A percentile compares a stretch with the other conserved stretches of the same genome.
Evolutionary conservation across 306 rosid genomes (phyloP).

Genomic region (Prunus salicina): DNA sequence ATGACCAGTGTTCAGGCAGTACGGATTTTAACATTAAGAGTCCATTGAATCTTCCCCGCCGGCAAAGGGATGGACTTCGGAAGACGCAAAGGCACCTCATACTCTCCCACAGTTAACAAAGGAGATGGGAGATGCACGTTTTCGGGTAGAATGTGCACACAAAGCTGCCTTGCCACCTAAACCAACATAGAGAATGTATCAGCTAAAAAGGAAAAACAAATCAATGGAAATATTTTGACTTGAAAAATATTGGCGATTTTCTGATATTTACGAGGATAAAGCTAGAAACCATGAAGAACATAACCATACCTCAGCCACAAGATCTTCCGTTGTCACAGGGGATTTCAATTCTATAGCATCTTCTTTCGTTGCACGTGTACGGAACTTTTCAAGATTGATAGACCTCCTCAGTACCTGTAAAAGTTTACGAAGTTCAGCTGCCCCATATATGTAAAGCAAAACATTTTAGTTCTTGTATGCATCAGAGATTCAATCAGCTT

Average conservation of each 20-base stretch:
- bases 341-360: slow-evolving; percentile 71
- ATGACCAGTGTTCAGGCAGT: slow-evolving; percentile 35
- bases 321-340: slow-evolving; percentile 56
- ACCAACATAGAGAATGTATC: slow-evolving; percentile 11
- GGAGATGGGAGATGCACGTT: slow-evolving; percentile 57
- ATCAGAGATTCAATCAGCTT: slow-evolving; percentile 4
- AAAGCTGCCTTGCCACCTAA: slow-evolving; percentile 83
- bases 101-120: slow-evolving; percentile 64
- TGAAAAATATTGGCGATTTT: not conserved
- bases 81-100: slow-evolving; percentile 74
- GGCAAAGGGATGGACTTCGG: slow-evolving; percentile 86
- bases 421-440: not conserved
- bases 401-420: slow-evolving; percentile 71
- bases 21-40: slow-evolving; percentile 67
- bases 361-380: slow-evolving; percentile 58
- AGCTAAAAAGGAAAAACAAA: not conserved
- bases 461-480: not conserved
- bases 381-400: slow-evolving; percentile 45
- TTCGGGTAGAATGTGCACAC: slow-evolving; percentile 56
- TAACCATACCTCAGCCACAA: slow-evolving; percentile 72
- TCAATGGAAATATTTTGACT: not conserved
- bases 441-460: slow-evolving; percentile 1
- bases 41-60: slow-evolving; percentile 74
- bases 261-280: not conserved
- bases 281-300: slow-evolving; percentile 9